These are phyloP conservation scores for Cadophora malorum DNA, from an alignment of 2,329 filamentous ascomycete species.

Conservation along the genomic window DNA sequence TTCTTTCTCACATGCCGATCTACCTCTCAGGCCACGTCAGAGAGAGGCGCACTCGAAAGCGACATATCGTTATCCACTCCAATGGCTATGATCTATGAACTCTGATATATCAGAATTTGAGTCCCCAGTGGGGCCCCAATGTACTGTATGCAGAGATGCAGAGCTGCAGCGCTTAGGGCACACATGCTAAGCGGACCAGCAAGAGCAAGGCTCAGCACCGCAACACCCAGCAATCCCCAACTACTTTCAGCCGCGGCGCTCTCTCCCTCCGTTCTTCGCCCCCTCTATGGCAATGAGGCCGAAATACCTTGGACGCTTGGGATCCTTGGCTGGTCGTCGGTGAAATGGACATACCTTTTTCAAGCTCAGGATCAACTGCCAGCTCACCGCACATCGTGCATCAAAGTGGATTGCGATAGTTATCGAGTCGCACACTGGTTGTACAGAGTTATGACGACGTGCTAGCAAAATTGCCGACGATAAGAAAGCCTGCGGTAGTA, in stretches of 20 bases:
- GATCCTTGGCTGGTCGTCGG: background rate
- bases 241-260: conserved; percentile 20
- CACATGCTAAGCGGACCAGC: conserved; percentile 20
- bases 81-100: conserved; percentile 32
- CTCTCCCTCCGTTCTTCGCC: conserved; percentile 22
- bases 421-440: conserved; percentile 10
- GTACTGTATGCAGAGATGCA: conserved; percentile 13
- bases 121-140: conserved; percentile 30
- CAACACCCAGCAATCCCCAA: conserved; percentile 7
- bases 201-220: conserved; percentile 12
- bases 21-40: conserved; percentile 24
- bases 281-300: conserved; percentile 1
- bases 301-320: conserved; percentile 19
- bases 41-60: conserved; percentile 21
- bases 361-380: conserved; percentile 21
- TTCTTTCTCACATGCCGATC: conserved; percentile 22
- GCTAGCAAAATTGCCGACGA: conserved; percentile 12
- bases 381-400: conserved; percentile 25
- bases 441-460: conserved; percentile 11
- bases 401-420: conserved; percentile 22
- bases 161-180: conserved; percentile 20
- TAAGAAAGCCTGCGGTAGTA: conserved; percentile 22
- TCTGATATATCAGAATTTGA: conserved; percentile 22
- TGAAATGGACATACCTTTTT: background rate
- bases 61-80: conserved; percentile 27